These are phyloP conservation scores for Starmerella ratchasimensis DNA, from an alignment of 805 yeast species.

Conservation along the genomic window DNA sequence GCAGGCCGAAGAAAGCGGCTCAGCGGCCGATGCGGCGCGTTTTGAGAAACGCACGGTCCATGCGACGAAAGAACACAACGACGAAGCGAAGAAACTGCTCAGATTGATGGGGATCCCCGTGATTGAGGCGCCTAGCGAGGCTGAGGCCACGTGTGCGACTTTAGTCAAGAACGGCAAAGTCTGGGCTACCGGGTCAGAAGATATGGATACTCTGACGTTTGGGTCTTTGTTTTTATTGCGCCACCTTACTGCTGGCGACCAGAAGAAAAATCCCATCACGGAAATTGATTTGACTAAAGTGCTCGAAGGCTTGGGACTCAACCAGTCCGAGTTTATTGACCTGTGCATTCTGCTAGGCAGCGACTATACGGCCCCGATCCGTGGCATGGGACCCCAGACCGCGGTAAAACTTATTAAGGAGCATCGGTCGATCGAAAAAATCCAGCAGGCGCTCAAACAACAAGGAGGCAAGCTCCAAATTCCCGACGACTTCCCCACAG, in stretches of 20 bases:
- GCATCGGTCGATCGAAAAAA: slow-evolving; percentile 65
- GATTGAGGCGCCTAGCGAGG: slow-evolving; percentile 92
- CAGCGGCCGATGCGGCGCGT: slow-evolving; percentile 59
- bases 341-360: slow-evolving; percentile 89
- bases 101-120: slow-evolving; percentile 90
- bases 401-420: slow-evolving; percentile 81
- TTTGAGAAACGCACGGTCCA: slow-evolving; percentile 78
- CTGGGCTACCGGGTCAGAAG: slow-evolving; percentile 95
- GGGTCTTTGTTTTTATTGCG: slow-evolving; percentile 71
- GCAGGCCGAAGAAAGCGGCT: slow-evolving; percentile 60
- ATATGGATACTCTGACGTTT: slow-evolving; percentile 96
- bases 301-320: slow-evolving; percentile 64
- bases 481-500: slow-evolving; percentile 91
- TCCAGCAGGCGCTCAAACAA: slow-evolving; percentile 46
- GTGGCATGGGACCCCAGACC: slow-evolving; percentile 92
- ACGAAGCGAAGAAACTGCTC: slow-evolving; percentile 73
- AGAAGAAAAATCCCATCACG: slow-evolving; percentile 80
- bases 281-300: slow-evolving; percentile 60
- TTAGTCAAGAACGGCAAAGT: slow-evolving; percentile 82
- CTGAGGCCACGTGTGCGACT: slow-evolving; percentile 97
- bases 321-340: slow-evolving; percentile 64
- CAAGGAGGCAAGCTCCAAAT: slow-evolving; percentile 54
- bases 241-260: slow-evolving; percentile 87
- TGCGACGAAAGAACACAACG: slow-evolving; percentile 83
- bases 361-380: slow-evolving; percentile 91